Conservation (phyloP, 352 stramenopile genomes). For the Phytopythium litorale region DNA sequence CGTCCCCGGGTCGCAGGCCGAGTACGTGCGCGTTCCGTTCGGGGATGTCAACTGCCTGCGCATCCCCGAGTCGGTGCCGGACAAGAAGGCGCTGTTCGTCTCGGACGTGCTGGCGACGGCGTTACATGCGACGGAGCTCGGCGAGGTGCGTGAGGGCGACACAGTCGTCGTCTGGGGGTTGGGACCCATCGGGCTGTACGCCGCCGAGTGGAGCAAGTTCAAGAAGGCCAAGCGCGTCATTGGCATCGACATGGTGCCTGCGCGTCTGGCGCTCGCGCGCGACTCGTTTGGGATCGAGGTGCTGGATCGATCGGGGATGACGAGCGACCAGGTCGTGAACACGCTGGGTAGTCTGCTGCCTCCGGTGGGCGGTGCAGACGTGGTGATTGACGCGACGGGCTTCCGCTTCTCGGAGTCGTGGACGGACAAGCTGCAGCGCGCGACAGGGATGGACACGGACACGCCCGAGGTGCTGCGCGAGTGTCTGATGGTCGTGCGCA, state of each 20-base stretch:
- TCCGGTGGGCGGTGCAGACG: slow-evolving; percentile 26
- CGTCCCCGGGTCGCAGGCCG: slow-evolving; percentile 43
- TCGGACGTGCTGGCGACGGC: slow-evolving; percentile 32
- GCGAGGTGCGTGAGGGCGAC: slow-evolving; percentile 27
- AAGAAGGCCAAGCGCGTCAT: slow-evolving; percentile 38
- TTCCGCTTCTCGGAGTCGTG: slow-evolving; percentile 23
- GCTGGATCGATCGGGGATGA: slow-evolving; percentile 20
- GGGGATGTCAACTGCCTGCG: slow-evolving; percentile 34
- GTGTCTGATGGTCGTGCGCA: slow-evolving; percentile 24
- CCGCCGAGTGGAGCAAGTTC: slow-evolving; percentile 25
- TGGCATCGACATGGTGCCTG: slow-evolving; percentile 28
- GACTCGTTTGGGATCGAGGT: slow-evolving; percentile 31
- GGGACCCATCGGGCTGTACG: slow-evolving; percentile 28
- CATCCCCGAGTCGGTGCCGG: slow-evolving; percentile 21
- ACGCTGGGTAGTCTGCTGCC: slow-evolving; percentile 23
- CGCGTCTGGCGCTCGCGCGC: slow-evolving; percentile 25
- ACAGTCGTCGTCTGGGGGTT: slow-evolving; percentile 36
- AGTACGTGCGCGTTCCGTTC: slow-evolving; percentile 49
- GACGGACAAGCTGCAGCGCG: slow-evolving; percentile 25
- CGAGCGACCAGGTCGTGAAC: slow-evolving; percentile 25
- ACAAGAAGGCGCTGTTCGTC: slow-evolving; percentile 38
- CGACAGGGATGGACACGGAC: slow-evolving; percentile 20
- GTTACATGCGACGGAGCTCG: slow-evolving; percentile 32
- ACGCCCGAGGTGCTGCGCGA: slow-evolving; percentile 37
- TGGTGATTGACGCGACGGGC: slow-evolving; percentile 33